phyloP scores from a whole-genome alignment of 768 basidiomycete species.

The Podaxis sp. region DNA sequence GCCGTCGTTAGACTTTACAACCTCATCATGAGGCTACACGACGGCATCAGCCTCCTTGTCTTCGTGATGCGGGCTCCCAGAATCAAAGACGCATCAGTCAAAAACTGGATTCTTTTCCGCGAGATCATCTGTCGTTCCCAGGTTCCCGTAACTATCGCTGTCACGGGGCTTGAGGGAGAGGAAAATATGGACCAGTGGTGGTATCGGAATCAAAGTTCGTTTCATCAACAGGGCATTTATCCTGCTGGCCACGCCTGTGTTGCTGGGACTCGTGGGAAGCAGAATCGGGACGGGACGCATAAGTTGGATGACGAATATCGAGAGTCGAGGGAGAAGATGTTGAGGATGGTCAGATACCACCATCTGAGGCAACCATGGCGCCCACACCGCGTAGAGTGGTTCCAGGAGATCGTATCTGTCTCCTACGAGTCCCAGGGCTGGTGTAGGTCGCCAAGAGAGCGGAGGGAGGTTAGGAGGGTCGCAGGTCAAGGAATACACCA shows the following conservation, averaged over 20 bases:
- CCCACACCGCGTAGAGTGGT: conserved; percentile 1
- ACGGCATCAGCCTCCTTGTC: conserved; percentile 35
- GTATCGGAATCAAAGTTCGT: conserved; percentile 22
- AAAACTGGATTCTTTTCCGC: conserved; percentile 34
- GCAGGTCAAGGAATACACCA: neutral
- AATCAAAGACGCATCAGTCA: conserved; percentile 25
- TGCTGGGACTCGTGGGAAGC: conserved; percentile 29
- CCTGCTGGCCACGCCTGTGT: conserved; percentile 31
- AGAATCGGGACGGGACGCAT: neutral
- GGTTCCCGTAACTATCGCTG: conserved; percentile 32
- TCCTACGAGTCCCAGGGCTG: neutral
- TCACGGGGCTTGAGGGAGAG: conserved; percentile 35
- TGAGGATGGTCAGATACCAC: neutral
- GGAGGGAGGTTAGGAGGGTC: neutral
- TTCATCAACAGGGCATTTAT: conserved; percentile 25
- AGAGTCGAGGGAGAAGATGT: conserved; percentile 3
- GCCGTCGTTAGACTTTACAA: conserved; percentile 21
- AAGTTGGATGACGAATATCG: conserved; percentile 8
- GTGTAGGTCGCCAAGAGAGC: conserved; percentile 1
- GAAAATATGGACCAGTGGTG: conserved; percentile 26
- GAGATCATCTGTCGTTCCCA: conserved; percentile 31
- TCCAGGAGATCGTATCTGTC: neutral
- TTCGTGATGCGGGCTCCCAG: conserved; percentile 35
- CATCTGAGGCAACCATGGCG: neutral
- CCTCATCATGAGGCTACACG: conserved; percentile 29